Conservation (phyloP, 495 filamentous ascomycete species). For the Podospora appendiculata region DNA sequence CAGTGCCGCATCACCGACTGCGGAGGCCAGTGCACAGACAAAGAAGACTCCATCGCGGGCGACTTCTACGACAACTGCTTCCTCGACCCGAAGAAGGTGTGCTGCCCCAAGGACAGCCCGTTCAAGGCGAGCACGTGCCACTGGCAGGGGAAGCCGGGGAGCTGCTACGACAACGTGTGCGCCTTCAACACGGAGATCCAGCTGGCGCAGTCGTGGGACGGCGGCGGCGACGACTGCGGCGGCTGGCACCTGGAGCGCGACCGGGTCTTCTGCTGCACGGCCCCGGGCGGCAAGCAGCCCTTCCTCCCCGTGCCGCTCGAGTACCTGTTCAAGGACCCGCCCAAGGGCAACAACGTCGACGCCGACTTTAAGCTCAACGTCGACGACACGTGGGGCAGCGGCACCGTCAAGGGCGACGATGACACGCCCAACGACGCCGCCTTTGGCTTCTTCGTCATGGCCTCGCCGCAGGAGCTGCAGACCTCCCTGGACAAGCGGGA, state of each 20-base stretch:
- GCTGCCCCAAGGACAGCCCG: slow-evolving; percentile 9
- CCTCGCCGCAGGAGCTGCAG: slow-evolving; percentile 17
- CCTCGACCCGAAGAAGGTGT: background rate
- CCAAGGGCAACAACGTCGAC: slow-evolving; percentile 12
- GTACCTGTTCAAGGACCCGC: slow-evolving; percentile 23
- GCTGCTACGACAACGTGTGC: slow-evolving; percentile 19
- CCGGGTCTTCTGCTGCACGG: slow-evolving; percentile 22
- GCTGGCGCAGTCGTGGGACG: slow-evolving; percentile 1
- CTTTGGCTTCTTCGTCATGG: slow-evolving; percentile 23
- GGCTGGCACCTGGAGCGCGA: slow-evolving; percentile 1
- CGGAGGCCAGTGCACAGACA: background rate
- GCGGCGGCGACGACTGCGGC: slow-evolving; percentile 1
- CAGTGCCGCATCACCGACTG: background rate
- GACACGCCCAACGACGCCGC: slow-evolving; percentile 15
- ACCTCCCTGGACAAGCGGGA: slow-evolving; percentile 21
- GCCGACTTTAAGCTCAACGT: slow-evolving; percentile 16
- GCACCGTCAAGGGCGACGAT: slow-evolving; percentile 5
- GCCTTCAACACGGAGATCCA: slow-evolving; percentile 1
- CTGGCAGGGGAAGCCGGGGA: slow-evolving; percentile 9
- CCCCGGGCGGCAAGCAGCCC: slow-evolving; percentile 1
- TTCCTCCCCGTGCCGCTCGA: slow-evolving; percentile 28
- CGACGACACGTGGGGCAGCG: slow-evolving; percentile 15
- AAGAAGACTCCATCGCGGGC: slow-evolving; percentile 2
- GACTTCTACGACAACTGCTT: background rate
- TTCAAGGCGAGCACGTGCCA: slow-evolving; percentile 1